A percentile compares a stretch with the other conserved stretches of the same genome.
Evolutionary conservation across 352 stramenopile species (phyloP).

Genomic region (Phytophthora rubi): DNA sequence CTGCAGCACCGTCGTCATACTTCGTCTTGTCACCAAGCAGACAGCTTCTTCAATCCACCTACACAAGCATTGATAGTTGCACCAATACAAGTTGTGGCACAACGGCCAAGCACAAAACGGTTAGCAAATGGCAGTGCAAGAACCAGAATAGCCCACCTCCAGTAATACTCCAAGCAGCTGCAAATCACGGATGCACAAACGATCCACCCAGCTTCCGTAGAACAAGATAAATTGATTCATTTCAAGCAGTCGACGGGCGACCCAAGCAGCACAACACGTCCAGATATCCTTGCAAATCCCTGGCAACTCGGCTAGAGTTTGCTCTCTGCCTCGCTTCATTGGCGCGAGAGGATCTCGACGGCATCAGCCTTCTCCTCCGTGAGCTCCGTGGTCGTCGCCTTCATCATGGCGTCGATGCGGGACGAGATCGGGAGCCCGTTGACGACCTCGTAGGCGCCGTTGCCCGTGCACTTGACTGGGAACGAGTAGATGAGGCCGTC

Average conservation of each 20-base stretch:
- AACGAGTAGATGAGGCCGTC: slow-evolving; percentile 94
- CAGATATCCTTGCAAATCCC: not conserved
- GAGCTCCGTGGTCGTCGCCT: slow-evolving; percentile 81
- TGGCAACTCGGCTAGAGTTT: not conserved
- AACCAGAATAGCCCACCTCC: not conserved
- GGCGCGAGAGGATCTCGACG: slow-evolving; percentile 64
- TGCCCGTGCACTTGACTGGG: slow-evolving; percentile 82
- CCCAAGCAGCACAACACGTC: slow-evolving; percentile 9
- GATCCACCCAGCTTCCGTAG: slow-evolving; percentile 2
- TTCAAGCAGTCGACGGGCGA: slow-evolving; percentile 7
- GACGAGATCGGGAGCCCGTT: slow-evolving; percentile 73
- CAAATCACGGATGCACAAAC: slow-evolving; percentile 3
- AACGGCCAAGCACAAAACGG: not conserved
- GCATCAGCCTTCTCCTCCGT: slow-evolving; percentile 82
- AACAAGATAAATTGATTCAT: slow-evolving; percentile 34
- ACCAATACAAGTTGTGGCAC: not conserved
- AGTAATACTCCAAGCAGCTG: not conserved
- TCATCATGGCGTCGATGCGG: slow-evolving; percentile 76
- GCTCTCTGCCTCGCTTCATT: slow-evolving; percentile 27
- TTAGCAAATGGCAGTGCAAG: slow-evolving; percentile 1
- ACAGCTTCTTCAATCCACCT: slow-evolving; percentile 1
- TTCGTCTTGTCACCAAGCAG: not conserved
- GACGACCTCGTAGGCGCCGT: slow-evolving; percentile 81
- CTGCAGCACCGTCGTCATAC: slow-evolving; percentile 28
- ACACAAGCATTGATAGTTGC: not conserved